Conservation (phyloP, 306 rosid species). For the Corylus americana region DNA sequence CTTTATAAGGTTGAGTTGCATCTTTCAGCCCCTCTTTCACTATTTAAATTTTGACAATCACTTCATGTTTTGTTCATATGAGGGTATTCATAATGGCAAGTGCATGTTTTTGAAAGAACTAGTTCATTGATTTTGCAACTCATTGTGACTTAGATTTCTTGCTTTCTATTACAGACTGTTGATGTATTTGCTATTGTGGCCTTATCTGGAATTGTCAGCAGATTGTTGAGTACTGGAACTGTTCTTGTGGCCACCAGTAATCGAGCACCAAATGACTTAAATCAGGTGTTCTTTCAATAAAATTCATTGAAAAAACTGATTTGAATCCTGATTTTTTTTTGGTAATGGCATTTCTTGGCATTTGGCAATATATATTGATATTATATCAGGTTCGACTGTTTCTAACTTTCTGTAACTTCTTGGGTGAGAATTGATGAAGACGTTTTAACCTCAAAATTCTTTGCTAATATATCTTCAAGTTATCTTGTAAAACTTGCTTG, state of each 20-base stretch:
- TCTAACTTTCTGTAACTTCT: neutral
- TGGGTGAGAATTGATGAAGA: neutral
- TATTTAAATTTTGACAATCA: conserved; percentile 8
- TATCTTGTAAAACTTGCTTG: neutral
- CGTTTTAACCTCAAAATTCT: neutral
- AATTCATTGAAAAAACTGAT: neutral
- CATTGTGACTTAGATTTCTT: conserved; percentile 35
- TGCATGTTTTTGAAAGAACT: neutral
- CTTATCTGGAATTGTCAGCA: conserved; percentile 96
- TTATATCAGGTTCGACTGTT: neutral
- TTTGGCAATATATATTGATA: neutral
- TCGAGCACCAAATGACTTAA: conserved; percentile 87
- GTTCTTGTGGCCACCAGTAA: conserved; percentile 95
- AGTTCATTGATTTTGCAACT: neutral
- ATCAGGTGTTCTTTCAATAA: conserved; percentile 52
- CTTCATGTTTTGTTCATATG: conserved; percentile 15
- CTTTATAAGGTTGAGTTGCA: conserved; percentile 17
- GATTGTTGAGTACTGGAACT: conserved; percentile 87
- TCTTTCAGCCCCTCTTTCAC: conserved; percentile 11
- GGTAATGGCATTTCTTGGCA: neutral
- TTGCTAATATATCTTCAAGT: neutral
- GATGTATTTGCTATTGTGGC: conserved; percentile 99
- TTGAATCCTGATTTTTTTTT: conserved; percentile 15
- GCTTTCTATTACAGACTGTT: conserved; percentile 84
- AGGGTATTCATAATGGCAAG: neutral